Percentiles rank a stretch among this genome's conserved stretches.
Evolutionary conservation across 345 rosid species (phyloP).

Genomic region (Pseudoturritis turrita): DNA sequence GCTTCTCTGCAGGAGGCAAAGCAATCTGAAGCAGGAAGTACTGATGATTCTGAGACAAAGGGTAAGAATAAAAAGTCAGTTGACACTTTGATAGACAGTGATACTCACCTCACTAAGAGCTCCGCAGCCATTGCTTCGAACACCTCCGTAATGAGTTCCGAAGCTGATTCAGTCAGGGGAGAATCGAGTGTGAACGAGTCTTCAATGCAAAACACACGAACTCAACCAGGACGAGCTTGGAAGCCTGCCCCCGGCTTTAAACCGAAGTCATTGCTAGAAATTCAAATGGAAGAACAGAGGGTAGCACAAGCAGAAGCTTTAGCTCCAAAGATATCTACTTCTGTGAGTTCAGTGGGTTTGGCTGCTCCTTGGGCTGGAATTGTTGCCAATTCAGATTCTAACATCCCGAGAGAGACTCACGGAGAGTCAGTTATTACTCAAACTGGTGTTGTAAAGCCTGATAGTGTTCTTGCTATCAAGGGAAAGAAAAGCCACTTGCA

Average conservation of each 20-base stretch:
- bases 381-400: conserved; percentile 52
- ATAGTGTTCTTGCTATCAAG: conserved; percentile 38
- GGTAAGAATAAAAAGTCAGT: conserved; percentile 30
- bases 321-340: conserved; percentile 46
- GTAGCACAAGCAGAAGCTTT: conserved; percentile 51
- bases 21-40: conserved; percentile 41
- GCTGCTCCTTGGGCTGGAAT: conserved; percentile 80
- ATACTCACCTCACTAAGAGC: conserved; percentile 32
- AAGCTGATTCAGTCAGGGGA: conserved; percentile 33
- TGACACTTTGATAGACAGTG: conserved; percentile 32
- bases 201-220: conserved; percentile 31
- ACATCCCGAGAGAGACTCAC: conserved; percentile 38
- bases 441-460: conserved; percentile 36
- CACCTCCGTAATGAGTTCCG: conserved; percentile 16
- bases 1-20: conserved; percentile 41
- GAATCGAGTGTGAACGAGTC: conserved; percentile 38
- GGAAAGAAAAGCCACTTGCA: conserved; percentile 67
- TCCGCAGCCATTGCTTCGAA: conserved; percentile 21
- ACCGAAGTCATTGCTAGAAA: conserved; percentile 90
- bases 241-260: conserved; percentile 96
- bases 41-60: conserved; percentile 31
- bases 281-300: conserved; percentile 92
- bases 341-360: conserved; percentile 38
- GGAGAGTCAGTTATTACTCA: conserved; percentile 39
- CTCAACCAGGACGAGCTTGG: conserved; percentile 67